Conservation (phyloP, 2,329 filamentous ascomycete genomes). For the Septoria petroselini region DNA sequence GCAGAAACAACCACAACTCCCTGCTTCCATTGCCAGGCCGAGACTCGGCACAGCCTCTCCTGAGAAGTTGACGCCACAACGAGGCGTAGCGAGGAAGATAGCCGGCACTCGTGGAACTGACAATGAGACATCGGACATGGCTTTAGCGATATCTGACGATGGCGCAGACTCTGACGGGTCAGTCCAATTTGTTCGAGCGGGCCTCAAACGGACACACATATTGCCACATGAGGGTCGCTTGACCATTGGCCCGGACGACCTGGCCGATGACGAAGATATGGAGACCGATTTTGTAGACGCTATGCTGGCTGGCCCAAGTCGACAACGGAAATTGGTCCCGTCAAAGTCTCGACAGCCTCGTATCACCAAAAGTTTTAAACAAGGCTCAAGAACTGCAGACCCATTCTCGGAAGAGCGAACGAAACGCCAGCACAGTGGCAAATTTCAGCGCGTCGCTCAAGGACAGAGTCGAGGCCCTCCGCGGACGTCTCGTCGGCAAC, state of each 20-base stretch:
- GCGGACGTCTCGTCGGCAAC: background rate
- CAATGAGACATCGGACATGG: background rate
- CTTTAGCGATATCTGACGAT: constrained; percentile 33
- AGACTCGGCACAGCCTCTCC: constrained; percentile 21
- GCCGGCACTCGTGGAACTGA: background rate
- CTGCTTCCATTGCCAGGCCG: constrained; percentile 2
- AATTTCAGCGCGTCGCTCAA: background rate
- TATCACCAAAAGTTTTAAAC: constrained; percentile 38
- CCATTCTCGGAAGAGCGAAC: constrained; percentile 28
- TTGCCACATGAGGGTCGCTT: constrained; percentile 17
- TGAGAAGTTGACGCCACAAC: constrained; percentile 24
- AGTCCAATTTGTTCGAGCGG: constrained; percentile 1
- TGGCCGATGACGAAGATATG: constrained; percentile 40
- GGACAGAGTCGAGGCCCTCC: background rate
- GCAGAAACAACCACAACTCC: constrained; percentile 19
- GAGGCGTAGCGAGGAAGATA: constrained; percentile 31
- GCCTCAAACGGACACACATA: constrained; percentile 11
- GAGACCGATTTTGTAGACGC: constrained; percentile 47
- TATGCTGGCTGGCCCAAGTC: constrained; percentile 36
- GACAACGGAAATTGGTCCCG: constrained; percentile 20
- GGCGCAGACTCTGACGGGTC: constrained; percentile 24
- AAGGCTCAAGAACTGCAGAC: background rate
- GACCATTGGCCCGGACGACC: constrained; percentile 9
- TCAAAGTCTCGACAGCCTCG: constrained; percentile 39
- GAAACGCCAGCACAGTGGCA: constrained; percentile 3